Evolutionary conservation across 129 eudicot species (phyloP), one percentile per base, ranked within the genome.

Genomic region (Flaveria trinervia): DNA sequence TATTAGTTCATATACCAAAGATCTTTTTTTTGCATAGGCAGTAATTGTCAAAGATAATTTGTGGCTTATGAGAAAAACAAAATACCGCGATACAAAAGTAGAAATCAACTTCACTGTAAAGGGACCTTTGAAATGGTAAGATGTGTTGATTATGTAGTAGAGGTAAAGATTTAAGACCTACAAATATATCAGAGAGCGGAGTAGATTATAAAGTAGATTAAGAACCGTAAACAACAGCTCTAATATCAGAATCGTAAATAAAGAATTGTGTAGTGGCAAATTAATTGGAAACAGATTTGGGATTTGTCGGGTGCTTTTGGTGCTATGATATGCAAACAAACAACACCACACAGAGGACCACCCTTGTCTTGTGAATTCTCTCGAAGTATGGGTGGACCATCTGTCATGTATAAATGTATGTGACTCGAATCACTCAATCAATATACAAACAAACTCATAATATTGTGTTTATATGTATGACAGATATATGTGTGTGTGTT

Each of bases 291-390:
- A 60, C 7, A 30, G 30, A 33, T 11, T 22, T 49, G 72, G 72
- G 30, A 67, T 79, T 78, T 79, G 73, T 79, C 78, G 68, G 68
- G 49, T 72, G 74, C 72, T 62, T 65, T 12, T 50, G 76, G 56
- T 56, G 59, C 43, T 22, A 61, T 70, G 50, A 79, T 39, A 49
- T 17, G 16, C 2, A 49, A 67, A 72, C 83, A 65, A 79, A 72
- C 52, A 36, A 49, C 72, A 50, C 57, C 65, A 49, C 59, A 65
- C 41, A 51, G 10, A 72, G 57, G 68, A 72, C 77, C 78, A 39
- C 68, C 41, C 7, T 49, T 79, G 73, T 72, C 78, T 65, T 51
- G 9, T 72, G 56, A 62, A 52, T 49, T 49, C 43, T 78, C 72
- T 50, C 30, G 57, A 50, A 46, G 22, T 22, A 18, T 72, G 83